A percentile compares a stretch with the other conserved stretches of the same genome.
Conservation (phyloP, 2,329 filamentous ascomycete genomes). For the Keithomyces neogunnii region DNA sequence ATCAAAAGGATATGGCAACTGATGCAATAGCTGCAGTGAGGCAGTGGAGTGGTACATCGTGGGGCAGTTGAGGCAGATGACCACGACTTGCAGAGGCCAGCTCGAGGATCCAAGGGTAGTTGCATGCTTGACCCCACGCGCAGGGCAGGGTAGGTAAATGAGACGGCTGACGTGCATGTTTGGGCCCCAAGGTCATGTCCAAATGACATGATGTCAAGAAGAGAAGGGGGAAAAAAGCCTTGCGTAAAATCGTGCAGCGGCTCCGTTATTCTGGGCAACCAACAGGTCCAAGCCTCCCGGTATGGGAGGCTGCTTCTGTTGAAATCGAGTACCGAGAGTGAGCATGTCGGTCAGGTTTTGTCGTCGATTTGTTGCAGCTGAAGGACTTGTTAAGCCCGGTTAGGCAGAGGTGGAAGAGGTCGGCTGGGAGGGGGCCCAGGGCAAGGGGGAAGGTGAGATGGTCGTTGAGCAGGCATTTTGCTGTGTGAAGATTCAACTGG, state of each 20-base stretch:
- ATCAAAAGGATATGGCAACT: slow-evolving; percentile 3
- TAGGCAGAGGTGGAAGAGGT: slow-evolving; percentile 57
- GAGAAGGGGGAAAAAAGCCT: not conserved
- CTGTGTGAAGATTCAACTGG: not conserved
- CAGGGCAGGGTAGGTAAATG: slow-evolving; percentile 2
- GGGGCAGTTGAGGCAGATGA: slow-evolving; percentile 10
- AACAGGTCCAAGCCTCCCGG: not conserved
- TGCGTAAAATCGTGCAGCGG: slow-evolving; percentile 3
- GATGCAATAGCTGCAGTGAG: slow-evolving; percentile 7
- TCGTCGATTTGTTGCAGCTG: not conserved
- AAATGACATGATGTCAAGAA: not conserved
- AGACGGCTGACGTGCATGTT: slow-evolving; percentile 8
- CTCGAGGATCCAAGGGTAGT: slow-evolving; percentile 5
- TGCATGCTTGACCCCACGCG: slow-evolving; percentile 11
- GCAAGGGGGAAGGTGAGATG: slow-evolving; percentile 59
- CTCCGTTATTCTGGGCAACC: not conserved
- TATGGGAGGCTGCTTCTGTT: not conserved
- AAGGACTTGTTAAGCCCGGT: slow-evolving; percentile 37
- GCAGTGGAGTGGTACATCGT: slow-evolving; percentile 5
- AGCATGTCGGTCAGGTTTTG: not conserved
- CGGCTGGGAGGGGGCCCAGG: slow-evolving; percentile 56
- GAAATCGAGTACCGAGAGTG: not conserved
- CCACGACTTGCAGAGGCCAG: slow-evolving; percentile 7
- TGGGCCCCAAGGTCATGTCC: slow-evolving; percentile 1
- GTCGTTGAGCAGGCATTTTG: slow-evolving; percentile 50